Base-by-base conservation (phyloP, 2,329 filamentous ascomycete species). In the Corynespora cassiicola region DNA sequence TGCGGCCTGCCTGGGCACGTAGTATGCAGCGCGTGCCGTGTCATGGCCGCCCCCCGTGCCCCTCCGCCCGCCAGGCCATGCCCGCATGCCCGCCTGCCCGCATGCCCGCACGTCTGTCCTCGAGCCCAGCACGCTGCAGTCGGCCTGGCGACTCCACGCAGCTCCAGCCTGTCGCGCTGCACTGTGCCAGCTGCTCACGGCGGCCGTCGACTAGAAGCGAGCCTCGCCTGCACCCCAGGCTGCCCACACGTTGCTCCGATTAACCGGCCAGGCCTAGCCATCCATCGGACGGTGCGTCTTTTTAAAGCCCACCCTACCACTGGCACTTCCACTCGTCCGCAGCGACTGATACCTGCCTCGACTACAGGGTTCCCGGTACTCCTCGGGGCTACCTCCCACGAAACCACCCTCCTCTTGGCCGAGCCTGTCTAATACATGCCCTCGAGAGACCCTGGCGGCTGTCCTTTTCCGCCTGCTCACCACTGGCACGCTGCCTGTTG, bases 321-420 rank as follows among this genome's bases (percentile, higher is more conserved):
- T 45, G 45, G 38, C 40, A 45, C 62, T 67, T 67, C 65, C 65
- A 60, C 61, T 65, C 61, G 63, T 65, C 65, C 65, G 65, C 52
- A 53, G 52, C 54, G 50, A 52, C 53, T 57, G 53, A 58, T 41
- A 54, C 47, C 53, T 56, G 39, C 39, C 50, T 45, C 20, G 36
- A 44, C 51, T 44, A 23, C 59, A 57, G 48, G 54, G 46, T 55
- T 50, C 53, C 54, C 54, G 43, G 45, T 45, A 31, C 55, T 50
- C 62, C 61, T 65, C 61, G 61, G 61, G 47, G 47, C 49, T 41
- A 39, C 45, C 46, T 44, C 44, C 36, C 53, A 44, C 54, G 34
- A 49, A 37, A 53, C 36, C 47, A 50, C 42, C 54, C 49, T 66
- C 65, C 63, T 61, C 61, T 56, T 64, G 63, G 50, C 65, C 65